A percentile compares a stretch with the other conserved stretches of the same genome.
These are phyloP conservation scores for Diplodia sapinea DNA, from an alignment of 2,329 filamentous ascomycete species.

Conservation along the genomic window DNA sequence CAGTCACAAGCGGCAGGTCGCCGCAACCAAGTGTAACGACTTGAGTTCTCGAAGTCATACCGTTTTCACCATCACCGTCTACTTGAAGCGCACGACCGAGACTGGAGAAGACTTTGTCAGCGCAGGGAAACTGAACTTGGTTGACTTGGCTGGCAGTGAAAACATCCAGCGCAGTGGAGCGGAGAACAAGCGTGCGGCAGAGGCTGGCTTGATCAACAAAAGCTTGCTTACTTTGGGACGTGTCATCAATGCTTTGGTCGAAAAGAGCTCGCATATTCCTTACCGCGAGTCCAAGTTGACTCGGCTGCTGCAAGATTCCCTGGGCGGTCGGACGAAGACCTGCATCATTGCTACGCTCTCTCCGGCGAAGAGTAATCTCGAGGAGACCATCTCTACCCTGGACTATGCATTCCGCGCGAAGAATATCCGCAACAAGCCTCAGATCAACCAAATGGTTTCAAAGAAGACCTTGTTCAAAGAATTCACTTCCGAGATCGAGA, in stretches of 20 bases:
- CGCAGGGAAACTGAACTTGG: conserved; percentile 91
- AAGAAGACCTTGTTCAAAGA: conserved; percentile 92
- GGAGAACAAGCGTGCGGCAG: conserved; percentile 95
- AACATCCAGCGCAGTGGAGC: conserved; percentile 97
- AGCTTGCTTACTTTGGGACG: conserved; percentile 91
- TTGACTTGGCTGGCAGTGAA: conserved; percentile 95
- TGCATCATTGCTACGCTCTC: conserved; percentile 98
- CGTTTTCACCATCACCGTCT: conserved; percentile 93
- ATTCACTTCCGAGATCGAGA: conserved; percentile 91
- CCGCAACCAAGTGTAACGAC: conserved; percentile 99
- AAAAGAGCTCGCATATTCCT: conserved; percentile 87
- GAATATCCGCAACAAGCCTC: conserved; percentile 97
- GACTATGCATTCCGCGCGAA: conserved; percentile 98
- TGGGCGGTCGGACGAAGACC: conserved; percentile 94
- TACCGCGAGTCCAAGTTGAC: conserved; percentile 96
- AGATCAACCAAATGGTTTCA: conserved; percentile 87
- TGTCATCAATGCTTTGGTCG: conserved; percentile 96
- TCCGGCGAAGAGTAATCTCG: conserved; percentile 90
- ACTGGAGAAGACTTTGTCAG: conserved; percentile 89
- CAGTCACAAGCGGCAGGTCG: conserved; percentile 94
- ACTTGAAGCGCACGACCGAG: conserved; percentile 80
- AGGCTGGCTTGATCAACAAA: conserved; percentile 98
- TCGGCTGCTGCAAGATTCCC: conserved; percentile 90
- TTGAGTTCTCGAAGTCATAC: conserved; percentile 96
- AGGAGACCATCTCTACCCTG: conserved; percentile 96